Percentiles rank a stretch among this genome's conserved stretches.
These are phyloP conservation scores for Daedaleopsis sinensis DNA, from an alignment of 768 basidiomycete genomes.

Conservation along the genomic window DNA sequence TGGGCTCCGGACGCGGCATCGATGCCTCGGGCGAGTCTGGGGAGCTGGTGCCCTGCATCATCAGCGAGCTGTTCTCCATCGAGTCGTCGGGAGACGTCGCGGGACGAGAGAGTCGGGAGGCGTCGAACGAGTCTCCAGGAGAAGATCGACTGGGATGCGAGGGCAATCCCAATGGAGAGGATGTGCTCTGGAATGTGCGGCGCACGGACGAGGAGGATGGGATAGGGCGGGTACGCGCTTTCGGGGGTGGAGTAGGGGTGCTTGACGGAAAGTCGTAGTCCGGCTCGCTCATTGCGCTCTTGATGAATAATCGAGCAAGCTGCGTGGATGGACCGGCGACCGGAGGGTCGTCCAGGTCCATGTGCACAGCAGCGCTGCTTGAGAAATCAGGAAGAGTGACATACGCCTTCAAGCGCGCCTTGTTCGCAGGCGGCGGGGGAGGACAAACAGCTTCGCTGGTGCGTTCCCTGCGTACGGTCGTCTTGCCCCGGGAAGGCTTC, in stretches of 20 bases:
- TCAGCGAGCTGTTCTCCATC: background rate
- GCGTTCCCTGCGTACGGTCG: background rate
- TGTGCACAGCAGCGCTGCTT: background rate
- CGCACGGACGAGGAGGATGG: background rate
- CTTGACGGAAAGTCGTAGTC: conserved; percentile 5
- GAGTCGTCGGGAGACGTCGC: background rate
- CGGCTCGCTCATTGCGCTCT: background rate
- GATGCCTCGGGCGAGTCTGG: background rate
- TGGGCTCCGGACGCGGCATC: background rate
- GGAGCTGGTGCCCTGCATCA: background rate
- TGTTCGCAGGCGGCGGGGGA: background rate
- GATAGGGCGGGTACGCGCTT: background rate
- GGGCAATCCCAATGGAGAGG: conserved; percentile 3
- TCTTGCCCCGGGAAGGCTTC: background rate
- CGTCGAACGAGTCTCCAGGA: too few relatives aligned
- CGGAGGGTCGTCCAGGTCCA: background rate
- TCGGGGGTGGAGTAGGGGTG: conserved; percentile 11
- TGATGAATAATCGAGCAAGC: background rate
- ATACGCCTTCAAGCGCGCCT: background rate
- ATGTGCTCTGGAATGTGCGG: background rate
- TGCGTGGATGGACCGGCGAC: conserved; percentile 4
- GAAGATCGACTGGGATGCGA: background rate
- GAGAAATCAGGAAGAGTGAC: background rate
- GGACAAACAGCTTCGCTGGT: conserved; percentile 3
- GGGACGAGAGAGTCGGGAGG: background rate